A percentile compares a stretch with the other conserved stretches of the same genome.
phyloP scores from a whole-genome alignment of 306 rosid genomes.

The Malus fusca region DNA sequence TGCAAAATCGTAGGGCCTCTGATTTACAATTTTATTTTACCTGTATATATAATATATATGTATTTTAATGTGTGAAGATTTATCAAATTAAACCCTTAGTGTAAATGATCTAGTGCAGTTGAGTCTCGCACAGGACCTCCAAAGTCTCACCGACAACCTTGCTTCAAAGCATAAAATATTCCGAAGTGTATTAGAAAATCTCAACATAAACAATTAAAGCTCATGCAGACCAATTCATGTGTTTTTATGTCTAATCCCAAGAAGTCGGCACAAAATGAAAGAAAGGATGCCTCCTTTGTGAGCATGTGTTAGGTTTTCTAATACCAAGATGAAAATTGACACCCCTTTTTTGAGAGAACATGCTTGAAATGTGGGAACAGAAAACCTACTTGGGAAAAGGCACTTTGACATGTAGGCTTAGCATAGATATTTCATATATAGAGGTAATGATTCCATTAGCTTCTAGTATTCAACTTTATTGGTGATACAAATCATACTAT shows the following conservation, averaged over 20 bases:
- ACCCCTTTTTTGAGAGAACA: constrained; percentile 16
- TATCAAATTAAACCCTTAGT: accelerated
- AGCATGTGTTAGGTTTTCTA: not conserved
- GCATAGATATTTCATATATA: not conserved
- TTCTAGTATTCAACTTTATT: constrained; percentile 21
- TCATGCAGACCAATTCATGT: not conserved
- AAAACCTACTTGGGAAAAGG: constrained; percentile 9
- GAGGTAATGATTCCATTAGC: constrained; percentile 30
- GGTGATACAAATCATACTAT: constrained; percentile 3
- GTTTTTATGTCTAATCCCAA: not conserved
- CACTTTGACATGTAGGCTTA: constrained; percentile 27
- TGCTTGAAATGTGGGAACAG: constrained; percentile 30
- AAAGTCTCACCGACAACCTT: too few relatives aligned
- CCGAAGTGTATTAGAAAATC: too few relatives aligned
- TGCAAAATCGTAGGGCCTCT: too few relatives aligned
- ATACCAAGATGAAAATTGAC: constrained; percentile 5
- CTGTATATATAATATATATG: too few relatives aligned
- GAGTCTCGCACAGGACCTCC: too few relatives aligned
- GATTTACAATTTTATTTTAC: too few relatives aligned
- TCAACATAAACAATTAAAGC: not conserved
- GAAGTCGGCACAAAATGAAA: constrained; percentile 2
- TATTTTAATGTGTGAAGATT: too few relatives aligned
- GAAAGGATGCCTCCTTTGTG: not conserved
- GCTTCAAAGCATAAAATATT: too few relatives aligned
- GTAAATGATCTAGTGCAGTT: too few relatives aligned